Evolutionary conservation across 1,139 yeast genomes (phyloP), one percentile per base, ranked within the genome.

Genomic region (Petasospora fabianii): DNA sequence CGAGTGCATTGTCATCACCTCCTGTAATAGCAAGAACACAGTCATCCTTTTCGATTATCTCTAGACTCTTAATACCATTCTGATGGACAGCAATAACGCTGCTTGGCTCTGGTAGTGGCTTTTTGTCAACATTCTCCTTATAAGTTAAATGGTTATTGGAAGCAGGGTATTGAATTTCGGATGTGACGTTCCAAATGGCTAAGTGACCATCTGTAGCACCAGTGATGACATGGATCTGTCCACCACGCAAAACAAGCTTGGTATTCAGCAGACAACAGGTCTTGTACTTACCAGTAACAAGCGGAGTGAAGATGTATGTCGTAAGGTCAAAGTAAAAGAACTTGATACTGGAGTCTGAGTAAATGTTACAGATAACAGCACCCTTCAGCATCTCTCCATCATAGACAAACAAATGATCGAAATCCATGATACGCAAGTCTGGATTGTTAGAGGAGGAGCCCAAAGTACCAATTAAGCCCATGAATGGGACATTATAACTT

Each of bases 381-480:
- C 78, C 78, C 27, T 41, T 46, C 1, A 47, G 39, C 1, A 27
- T 33, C 8, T 53, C 56, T 12, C 37, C 43, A 7, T 53, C 43
- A 5, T 55, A 54, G 1, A 65, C 57, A 28, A 65, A 64, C 19
- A 67, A 48, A 6, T 75, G 65, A 42, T 71, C 80, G 56, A 87
- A 84, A 59, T 84, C 95, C 96, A 88, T 90, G 34, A 90, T 79
- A 50, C 98, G 70, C 45, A 92, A 67, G 58, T 92, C 97, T 0
- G 95, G 95, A 38, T 75, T 73, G 10, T 71, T 71, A 36, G 66
- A 57, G 2, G 65, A 55, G 2, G 84, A 75, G 9, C 66, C 67
- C 30, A 83, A 56, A 4, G 73, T 62, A 7, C 77, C 69, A 39
- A 58, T 61, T 28, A 76, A 66, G 0, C 54, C 55, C 29, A 81